Conservation (phyloP, 2,329 filamentous ascomycete species). For the Calonectria naviculata region DNA sequence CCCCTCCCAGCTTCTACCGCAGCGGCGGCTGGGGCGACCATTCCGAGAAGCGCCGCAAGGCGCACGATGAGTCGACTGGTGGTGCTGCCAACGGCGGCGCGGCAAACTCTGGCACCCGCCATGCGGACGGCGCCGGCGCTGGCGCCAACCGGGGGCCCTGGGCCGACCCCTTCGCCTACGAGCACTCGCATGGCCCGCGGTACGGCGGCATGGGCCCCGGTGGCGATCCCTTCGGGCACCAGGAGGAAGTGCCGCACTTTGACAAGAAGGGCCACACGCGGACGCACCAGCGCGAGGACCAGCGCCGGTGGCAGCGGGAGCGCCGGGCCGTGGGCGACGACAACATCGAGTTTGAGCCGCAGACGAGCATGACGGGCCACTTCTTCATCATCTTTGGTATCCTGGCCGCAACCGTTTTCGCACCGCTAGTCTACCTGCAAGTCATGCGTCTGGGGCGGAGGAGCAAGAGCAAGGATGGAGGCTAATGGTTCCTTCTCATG, state of each 20-base stretch:
- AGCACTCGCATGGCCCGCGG: conserved; percentile 13
- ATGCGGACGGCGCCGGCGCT: neutral
- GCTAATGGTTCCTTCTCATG: conserved; percentile 7
- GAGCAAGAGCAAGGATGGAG: conserved; percentile 36
- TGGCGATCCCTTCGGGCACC: conserved; percentile 57
- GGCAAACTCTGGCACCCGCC: neutral
- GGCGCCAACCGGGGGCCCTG: conserved; percentile 31
- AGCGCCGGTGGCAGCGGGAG: conserved; percentile 50
- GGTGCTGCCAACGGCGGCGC: conserved; percentile 26
- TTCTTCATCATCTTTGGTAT: conserved; percentile 64
- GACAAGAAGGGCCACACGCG: conserved; percentile 77
- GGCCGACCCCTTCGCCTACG: conserved; percentile 33
- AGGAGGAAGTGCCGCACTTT: conserved; percentile 79
- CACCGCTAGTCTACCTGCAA: conserved; percentile 55
- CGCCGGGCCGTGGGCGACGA: conserved; percentile 53
- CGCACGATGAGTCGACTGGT: conserved; percentile 58
- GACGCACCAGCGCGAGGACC: conserved; percentile 76
- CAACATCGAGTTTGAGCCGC: conserved; percentile 51
- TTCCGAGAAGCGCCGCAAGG: conserved; percentile 66
- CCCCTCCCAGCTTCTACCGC: conserved; percentile 89
- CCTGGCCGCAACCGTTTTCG: conserved; percentile 57
- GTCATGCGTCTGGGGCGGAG: conserved; percentile 47
- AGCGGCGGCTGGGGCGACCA: conserved; percentile 82
- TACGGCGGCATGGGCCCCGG: conserved; percentile 69
- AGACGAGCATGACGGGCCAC: conserved; percentile 54